Conservation (phyloP, 345 rosid species). For the Tarenaya hassleriana region DNA sequence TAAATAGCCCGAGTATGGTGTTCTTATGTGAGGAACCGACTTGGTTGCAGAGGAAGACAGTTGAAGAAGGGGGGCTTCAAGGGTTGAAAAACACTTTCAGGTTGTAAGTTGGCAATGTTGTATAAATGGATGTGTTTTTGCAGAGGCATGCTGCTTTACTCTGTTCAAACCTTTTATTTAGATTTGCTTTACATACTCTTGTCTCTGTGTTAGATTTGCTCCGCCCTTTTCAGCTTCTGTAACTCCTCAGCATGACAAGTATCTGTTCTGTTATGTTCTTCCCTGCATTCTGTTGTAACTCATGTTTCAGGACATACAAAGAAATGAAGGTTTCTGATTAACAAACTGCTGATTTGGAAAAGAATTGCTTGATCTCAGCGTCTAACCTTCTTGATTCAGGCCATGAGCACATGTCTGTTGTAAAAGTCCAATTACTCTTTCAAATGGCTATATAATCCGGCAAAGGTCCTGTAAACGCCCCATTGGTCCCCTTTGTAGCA, state of each 20-base stretch:
- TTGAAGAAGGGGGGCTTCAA: slow-evolving; percentile 17
- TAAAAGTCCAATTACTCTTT: no score
- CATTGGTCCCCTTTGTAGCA: no score
- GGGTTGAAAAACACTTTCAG: slow-evolving; percentile 6
- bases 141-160: no score
- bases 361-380: no score
- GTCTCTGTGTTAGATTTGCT: no score
- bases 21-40: slow-evolving; percentile 14
- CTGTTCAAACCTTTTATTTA: no score
- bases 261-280: not conserved
- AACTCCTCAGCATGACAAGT: not conserved
- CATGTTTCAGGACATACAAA: not conserved
- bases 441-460: no score
- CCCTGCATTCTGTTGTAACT: slow-evolving; percentile 9
- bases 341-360: not conserved
- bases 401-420: no score
- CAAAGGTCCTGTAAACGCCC: no score
- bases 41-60: slow-evolving; percentile 27
- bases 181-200: no score
- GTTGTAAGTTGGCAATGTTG: not conserved
- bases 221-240: slow-evolving; percentile 6
- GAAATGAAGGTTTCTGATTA: slow-evolving; percentile 2
- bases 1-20: not conserved
- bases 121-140: not conserved
- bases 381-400: slow-evolving; percentile 3